Base-by-base conservation (phyloP, 2,329 filamentous ascomycete species). In the Aspergillus puulaauensis region DNA sequence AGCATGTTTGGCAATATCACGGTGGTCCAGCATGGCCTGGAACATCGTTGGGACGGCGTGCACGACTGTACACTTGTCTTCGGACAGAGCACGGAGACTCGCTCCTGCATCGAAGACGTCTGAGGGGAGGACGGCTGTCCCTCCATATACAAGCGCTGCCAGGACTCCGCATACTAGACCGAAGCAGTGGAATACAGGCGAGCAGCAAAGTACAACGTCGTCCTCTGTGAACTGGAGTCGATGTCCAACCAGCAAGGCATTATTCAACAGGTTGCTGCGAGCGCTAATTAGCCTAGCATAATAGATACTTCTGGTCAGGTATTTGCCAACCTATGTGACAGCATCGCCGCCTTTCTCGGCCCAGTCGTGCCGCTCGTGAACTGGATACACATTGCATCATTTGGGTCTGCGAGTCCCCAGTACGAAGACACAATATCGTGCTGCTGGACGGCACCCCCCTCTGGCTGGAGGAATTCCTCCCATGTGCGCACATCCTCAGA, bases 1-100 rank as follows among this genome's bases (percentile, higher is more conserved):
- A 14, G 4, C 17, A 8, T 23, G 21, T 8, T 23, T 40, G 9
- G 39, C 11, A 4, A 31, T 31, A 31, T 31, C 27, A 11, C 8
- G 27, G 8, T 31, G 27, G 0, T 31, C 27, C 11, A 81, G 75
- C 8, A 80, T 73, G 0, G 84, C 85, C 68, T 89, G 86, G 71
- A 90, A 90, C 89, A 91, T 91, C 58, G 89, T 87, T 0, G 89
- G 89, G 0, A 91, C 89, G 35, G 88, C 89, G 67, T 90, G 88
- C 1, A 91, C 78, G 0, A 86, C 88, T 0, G 89, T 91, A 70
- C 84, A 87, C 21, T 76, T 72, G 67, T 88, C 84, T 45, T 84
- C 78, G 2, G 80, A 76, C 31, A 91, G 82, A 54, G 86, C 84
- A 37, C 76, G 77, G 39, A 90, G 79, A 3, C 85, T 86, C 0